Conservation (phyloP, 78 protist species). For the Dictyostelium capitatum region DNA sequence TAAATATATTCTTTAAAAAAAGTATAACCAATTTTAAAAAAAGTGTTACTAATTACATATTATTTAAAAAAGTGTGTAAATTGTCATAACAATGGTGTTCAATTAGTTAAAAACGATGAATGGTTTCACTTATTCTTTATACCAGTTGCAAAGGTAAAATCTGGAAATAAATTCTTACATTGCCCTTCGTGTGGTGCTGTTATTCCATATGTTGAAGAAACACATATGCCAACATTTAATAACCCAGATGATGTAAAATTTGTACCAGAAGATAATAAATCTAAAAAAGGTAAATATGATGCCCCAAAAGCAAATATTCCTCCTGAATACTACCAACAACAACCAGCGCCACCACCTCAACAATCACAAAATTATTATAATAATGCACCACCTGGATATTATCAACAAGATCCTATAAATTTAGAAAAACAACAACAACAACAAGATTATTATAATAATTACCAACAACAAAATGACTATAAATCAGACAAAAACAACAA, state of each 20-base stretch:
- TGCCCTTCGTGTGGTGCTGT: slow-evolving; percentile 50
- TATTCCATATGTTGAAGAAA: slow-evolving; percentile 24
- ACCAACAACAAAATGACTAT: neutral
- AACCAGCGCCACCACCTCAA: neutral
- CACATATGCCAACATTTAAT: neutral
- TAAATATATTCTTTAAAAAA: too few relatives aligned
- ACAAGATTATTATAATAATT: neutral
- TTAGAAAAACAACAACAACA: neutral
- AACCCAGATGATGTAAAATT: slow-evolving; percentile 12
- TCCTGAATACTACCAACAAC: neutral
- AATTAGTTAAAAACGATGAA: slow-evolving; percentile 22
- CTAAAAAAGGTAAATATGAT: neutral
- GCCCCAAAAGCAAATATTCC: neutral
- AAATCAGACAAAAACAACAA: too few relatives aligned
- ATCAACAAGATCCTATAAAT: neutral
- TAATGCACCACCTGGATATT: too few relatives aligned
- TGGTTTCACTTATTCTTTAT: slow-evolving; percentile 37
- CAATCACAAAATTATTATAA: neutral
- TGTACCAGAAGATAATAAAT: neutral
- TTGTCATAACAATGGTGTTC: slow-evolving; percentile 42
- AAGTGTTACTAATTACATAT: neutral
- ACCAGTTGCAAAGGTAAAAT: slow-evolving; percentile 20
- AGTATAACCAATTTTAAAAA: too few relatives aligned
- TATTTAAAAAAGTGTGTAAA: slow-evolving; percentile 25
- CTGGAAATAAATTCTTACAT: slow-evolving; percentile 6